A percentile compares a stretch with the other conserved stretches of the same genome.
These are phyloP conservation scores for Venturia oleaginea DNA, from an alignment of 2,329 filamentous ascomycete genomes.

Conservation along the genomic window DNA sequence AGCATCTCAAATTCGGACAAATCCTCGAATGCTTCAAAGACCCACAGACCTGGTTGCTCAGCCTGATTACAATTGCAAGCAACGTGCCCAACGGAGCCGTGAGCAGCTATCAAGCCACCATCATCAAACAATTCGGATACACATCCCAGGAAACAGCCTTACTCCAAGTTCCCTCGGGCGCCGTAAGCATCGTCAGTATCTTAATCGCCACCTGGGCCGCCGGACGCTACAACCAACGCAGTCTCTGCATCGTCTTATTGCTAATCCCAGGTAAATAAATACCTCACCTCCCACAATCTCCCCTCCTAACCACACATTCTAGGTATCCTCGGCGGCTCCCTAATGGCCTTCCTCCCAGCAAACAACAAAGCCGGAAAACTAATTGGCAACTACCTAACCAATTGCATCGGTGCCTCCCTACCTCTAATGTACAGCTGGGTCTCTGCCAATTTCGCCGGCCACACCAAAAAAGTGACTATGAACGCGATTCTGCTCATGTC, in stretches of 20 bases:
- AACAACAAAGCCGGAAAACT: slow-evolving; percentile 58
- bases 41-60: slow-evolving; percentile 24
- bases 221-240: slow-evolving; percentile 3
- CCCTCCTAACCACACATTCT: slow-evolving; percentile 46
- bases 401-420: slow-evolving; percentile 60
- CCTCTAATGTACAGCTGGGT: slow-evolving; percentile 50
- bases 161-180: slow-evolving; percentile 24
- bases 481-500: slow-evolving; percentile 41
- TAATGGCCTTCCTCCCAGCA: slow-evolving; percentile 63
- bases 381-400: slow-evolving; percentile 61
- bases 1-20: slow-evolving; percentile 24
- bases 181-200: slow-evolving; percentile 22
- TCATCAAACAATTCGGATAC: slow-evolving; percentile 34
- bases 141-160: slow-evolving; percentile 28
- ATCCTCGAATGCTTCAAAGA: slow-evolving; percentile 22
- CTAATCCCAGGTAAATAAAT: slow-evolving; percentile 55
- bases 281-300: slow-evolving; percentile 40
- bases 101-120: slow-evolving; percentile 23
- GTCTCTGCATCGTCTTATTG: slow-evolving; percentile 24
- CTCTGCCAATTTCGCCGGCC: slow-evolving; percentile 34
- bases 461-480: slow-evolving; percentile 31
- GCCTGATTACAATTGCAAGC: slow-evolving; percentile 26
- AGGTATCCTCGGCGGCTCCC: slow-evolving; percentile 63
- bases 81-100: slow-evolving; percentile 35
- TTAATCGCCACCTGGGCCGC: background rate